phyloP scores from a whole-genome alignment of 2,329 filamentous ascomycete genomes.

The Fusarium euwallaceae region DNA sequence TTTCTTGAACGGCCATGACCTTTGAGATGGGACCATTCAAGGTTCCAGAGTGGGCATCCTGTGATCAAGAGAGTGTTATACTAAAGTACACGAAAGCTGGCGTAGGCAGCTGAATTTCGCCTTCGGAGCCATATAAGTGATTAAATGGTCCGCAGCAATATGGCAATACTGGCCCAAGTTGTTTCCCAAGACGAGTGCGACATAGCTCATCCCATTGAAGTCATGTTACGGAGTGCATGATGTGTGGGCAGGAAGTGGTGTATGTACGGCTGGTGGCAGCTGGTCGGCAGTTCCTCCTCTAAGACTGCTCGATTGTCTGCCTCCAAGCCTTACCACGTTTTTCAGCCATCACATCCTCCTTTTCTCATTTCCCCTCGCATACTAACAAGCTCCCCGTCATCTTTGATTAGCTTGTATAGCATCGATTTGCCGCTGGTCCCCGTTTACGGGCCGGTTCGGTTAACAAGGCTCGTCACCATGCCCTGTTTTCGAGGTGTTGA shows the following conservation, averaged over 20 bases:
- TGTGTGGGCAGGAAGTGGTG: background rate
- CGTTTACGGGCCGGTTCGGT: background rate
- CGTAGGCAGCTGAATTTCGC: background rate
- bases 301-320: background rate
- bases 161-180: background rate
- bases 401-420: background rate
- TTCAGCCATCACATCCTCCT: background rate
- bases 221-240: background rate
- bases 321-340: background rate
- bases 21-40: background rate
- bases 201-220: background rate
- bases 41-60: background rate
- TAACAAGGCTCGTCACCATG: conserved; percentile 52
- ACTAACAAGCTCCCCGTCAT: background rate
- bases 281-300: conserved; percentile 14
- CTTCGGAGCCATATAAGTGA: background rate
- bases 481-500: conserved; percentile 64
- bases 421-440: background rate
- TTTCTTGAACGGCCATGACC: background rate
- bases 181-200: background rate
- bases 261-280: conserved; percentile 23
- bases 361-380: background rate
- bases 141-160: background rate
- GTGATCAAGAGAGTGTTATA: background rate
- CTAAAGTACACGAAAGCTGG: background rate